Conservation (phyloP, 2,329 filamentous ascomycete genomes). For the Paracoccidioides brasiliensis region DNA sequence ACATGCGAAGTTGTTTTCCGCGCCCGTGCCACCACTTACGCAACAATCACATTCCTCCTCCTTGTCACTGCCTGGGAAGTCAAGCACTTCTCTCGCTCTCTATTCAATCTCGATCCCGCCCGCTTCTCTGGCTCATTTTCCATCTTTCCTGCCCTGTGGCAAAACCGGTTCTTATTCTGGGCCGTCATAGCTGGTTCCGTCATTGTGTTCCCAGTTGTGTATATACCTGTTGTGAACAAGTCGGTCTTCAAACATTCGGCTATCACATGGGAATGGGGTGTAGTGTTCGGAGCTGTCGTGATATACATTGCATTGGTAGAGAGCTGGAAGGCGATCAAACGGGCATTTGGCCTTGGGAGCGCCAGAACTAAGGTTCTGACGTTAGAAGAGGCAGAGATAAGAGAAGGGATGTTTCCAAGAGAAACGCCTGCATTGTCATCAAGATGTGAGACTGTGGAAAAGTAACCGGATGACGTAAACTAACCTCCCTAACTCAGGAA, state of each 20-base stretch:
- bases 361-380: slow-evolving; percentile 21
- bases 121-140: slow-evolving; percentile 48
- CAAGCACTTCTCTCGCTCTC: slow-evolving; percentile 57
- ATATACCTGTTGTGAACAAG: slow-evolving; percentile 53
- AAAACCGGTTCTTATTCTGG: slow-evolving; percentile 59
- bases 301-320: slow-evolving; percentile 52
- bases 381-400: slow-evolving; percentile 22
- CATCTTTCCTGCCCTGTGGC: slow-evolving; percentile 53
- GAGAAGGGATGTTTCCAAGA: slow-evolving; percentile 17
- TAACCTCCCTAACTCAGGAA: slow-evolving; percentile 10
- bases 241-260: slow-evolving; percentile 52
- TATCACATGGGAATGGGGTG: slow-evolving; percentile 56
- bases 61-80: slow-evolving; percentile 70
- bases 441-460: slow-evolving; percentile 9
- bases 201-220: slow-evolving; percentile 46
- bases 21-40: slow-evolving; percentile 60
- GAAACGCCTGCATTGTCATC: slow-evolving; percentile 3
- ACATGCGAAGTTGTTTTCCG: slow-evolving; percentile 47
- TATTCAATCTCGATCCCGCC: slow-evolving; percentile 50
- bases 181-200: slow-evolving; percentile 45
- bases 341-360: slow-evolving; percentile 27
- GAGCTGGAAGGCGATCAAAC: slow-evolving; percentile 52
- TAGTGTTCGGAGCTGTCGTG: slow-evolving; percentile 47
- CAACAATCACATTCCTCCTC: slow-evolving; percentile 60
- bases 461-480: slow-evolving; percentile 3